These are phyloP conservation scores for Chimonanthus salicifolius DNA, from an alignment of 164 flowering plant species.

Conservation along the genomic window DNA sequence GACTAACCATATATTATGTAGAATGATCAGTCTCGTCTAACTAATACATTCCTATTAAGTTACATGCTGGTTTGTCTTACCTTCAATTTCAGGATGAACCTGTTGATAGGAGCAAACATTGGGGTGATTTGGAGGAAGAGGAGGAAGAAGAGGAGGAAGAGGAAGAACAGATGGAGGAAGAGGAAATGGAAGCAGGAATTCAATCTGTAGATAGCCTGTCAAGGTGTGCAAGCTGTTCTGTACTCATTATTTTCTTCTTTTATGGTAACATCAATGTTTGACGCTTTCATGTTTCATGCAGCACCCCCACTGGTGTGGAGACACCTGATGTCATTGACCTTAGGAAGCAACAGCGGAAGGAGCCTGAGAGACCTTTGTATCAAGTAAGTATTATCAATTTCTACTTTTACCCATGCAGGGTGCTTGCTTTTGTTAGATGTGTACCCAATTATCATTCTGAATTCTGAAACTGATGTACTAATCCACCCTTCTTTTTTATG, in stretches of 20 bases:
- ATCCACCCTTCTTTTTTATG: background rate
- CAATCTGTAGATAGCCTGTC: conserved; percentile 94
- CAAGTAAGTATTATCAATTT: conserved; percentile 47
- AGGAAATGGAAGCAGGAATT: conserved; percentile 77
- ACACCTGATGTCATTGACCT: conserved; percentile 98
- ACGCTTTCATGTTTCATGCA: conserved; percentile 19
- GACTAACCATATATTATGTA: too few relatives aligned
- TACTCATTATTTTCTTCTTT: background rate
- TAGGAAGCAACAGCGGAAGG: conserved; percentile 96
- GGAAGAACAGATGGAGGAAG: conserved; percentile 73
- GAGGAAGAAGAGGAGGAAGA: conserved; percentile 83
- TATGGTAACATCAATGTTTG: background rate
- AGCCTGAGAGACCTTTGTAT: conserved; percentile 86
- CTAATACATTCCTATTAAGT: background rate
- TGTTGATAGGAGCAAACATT: conserved; percentile 88
- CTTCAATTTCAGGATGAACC: conserved; percentile 75
- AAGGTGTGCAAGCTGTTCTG: conserved; percentile 38
- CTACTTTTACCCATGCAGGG: background rate
- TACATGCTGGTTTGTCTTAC: background rate
- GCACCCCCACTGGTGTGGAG: conserved; percentile 98
- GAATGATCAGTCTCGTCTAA: background rate
- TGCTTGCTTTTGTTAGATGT: background rate
- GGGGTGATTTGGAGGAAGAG: conserved; percentile 99
- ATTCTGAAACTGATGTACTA: background rate
- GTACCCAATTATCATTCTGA: background rate